Base-by-base conservation (phyloP, 2,329 filamentous ascomycete genomes). In the Xylaria sp. region DNA sequence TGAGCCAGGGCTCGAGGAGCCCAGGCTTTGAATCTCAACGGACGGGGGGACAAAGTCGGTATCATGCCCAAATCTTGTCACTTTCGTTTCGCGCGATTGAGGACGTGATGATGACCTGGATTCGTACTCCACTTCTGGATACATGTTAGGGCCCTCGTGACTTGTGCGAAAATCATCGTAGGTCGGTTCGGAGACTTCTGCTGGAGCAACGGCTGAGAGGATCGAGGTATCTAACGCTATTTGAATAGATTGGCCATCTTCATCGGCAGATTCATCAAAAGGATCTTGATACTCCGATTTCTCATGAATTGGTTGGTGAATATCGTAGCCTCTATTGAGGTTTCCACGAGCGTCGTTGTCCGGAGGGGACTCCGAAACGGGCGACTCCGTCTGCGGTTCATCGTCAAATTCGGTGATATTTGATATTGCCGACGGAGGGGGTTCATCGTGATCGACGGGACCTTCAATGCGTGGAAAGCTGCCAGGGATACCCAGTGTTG, bases 321-420 rank as follows among this genome's bases (percentile, higher is more conserved):
- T 18, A 66, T 67, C 42, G 30, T 61, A 57, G 46, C 57, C 42
- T 46, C 11, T 18, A 34, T 35, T n/a, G 10, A 37, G 19, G 13
- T 42, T 52, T 54, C 52, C 52, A 67, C 66, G 52, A 68, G 66
- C 11, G 68, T 63, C 56, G 58, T 63, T 52, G 54, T 54, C n/a
- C 58, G 62, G 35, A 51, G 64, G 59, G 16, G 70, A 64, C 23
- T 75, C 70, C 49, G 74, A 75, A 13, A 76, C 67, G 0, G 79
- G 75, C 1, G 80, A 75, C 51, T 85, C 82, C 1, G 80, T 83
- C 69, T 91, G 88, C 19, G 85, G 80, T 66, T 91, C 88, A n/a
- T 79, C 80, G 65, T 92, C 89, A 65, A 91, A 89, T 67, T 90
- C 86, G 0, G 88, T 91, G 6, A 80, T 80, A 48, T 80, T 76